Evolutionary conservation across 345 rosid species (phyloP).

Genomic region (Boechera retrofracta): DNA sequence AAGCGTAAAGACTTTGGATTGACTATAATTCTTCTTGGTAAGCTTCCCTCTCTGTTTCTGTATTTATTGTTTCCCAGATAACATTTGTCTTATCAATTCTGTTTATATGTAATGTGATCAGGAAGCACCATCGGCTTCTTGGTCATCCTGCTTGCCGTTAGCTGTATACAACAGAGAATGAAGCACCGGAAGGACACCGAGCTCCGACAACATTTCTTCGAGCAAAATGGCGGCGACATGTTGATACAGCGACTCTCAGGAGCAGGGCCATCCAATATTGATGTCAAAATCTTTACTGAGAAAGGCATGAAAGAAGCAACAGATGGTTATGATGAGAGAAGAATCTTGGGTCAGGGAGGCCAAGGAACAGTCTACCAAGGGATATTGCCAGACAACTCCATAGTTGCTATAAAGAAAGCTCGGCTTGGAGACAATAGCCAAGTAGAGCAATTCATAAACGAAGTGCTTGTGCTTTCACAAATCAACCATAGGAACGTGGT

Average conservation of each 20-base stretch:
- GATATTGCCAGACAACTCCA: constrained; percentile 27
- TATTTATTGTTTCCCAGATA: no score
- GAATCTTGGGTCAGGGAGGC: constrained; percentile 45
- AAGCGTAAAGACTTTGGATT: background rate
- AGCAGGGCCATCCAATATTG: constrained; percentile 21
- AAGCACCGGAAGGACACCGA: constrained; percentile 3
- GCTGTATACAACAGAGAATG: background rate
- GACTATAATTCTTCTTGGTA: background rate
- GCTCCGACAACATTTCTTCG: constrained; percentile 30
- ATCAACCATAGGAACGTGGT: constrained; percentile 53
- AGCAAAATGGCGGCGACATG: constrained; percentile 12
- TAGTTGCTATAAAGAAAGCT: constrained; percentile 48
- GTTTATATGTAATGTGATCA: background rate
- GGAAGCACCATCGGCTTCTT: constrained; percentile 31
- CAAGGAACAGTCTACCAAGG: constrained; percentile 53
- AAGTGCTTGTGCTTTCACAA: constrained; percentile 50
- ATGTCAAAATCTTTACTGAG: constrained; percentile 37
- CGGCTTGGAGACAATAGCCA: constrained; percentile 43
- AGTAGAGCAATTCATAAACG: constrained; percentile 50
- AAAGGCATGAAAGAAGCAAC: constrained; percentile 45
- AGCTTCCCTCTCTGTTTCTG: background rate
- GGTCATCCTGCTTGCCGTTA: constrained; percentile 7
- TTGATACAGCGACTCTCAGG: constrained; percentile 22
- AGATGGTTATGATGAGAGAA: constrained; percentile 33
- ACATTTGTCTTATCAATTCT: no score